These are phyloP conservation scores for Debaryomycetaceae sp. DNA, from an alignment of 1,139 yeast species.

Conservation along the genomic window DNA sequence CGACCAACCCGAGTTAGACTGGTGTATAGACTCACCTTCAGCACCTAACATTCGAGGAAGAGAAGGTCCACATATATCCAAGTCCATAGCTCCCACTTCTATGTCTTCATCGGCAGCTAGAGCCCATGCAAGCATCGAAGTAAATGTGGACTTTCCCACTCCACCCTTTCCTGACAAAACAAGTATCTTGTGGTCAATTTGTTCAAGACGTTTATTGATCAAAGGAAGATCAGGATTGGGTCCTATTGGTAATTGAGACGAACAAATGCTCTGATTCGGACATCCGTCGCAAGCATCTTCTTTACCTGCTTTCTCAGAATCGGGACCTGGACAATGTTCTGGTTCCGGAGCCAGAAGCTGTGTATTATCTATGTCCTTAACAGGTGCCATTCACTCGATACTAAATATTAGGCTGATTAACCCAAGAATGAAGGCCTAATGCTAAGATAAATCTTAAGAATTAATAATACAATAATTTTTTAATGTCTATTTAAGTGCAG, in stretches of 20 bases:
- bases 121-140: conserved; percentile 95
- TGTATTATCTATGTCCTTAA: conserved; percentile 14
- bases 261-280: conserved; percentile 88
- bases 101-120: conserved; percentile 81
- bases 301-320: conserved; percentile 87
- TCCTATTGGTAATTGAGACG: conserved; percentile 78
- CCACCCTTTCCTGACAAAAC: conserved; percentile 97
- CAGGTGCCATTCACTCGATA: conserved; percentile 20
- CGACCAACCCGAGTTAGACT: conserved; percentile 91
- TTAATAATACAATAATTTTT: background rate
- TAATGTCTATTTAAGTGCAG: conserved; percentile 3
- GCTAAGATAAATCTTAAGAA: background rate
- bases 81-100: conserved; percentile 95
- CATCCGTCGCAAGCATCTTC: conserved; percentile 95
- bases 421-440: background rate
- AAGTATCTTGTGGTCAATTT: conserved; percentile 76
- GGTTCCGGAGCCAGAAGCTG: conserved; percentile 63
- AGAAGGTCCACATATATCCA: conserved; percentile 97
- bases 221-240: conserved; percentile 91
- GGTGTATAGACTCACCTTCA: conserved; percentile 79
- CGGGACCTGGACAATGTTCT: conserved; percentile 98
- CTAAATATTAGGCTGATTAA: background rate
- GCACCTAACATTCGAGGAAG: conserved; percentile 95
- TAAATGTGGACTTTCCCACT: conserved; percentile 94
- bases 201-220: conserved; percentile 65